Evolutionary conservation across 306 rosid genomes (phyloP).

Genomic region (Cucurbita moschata): DNA sequence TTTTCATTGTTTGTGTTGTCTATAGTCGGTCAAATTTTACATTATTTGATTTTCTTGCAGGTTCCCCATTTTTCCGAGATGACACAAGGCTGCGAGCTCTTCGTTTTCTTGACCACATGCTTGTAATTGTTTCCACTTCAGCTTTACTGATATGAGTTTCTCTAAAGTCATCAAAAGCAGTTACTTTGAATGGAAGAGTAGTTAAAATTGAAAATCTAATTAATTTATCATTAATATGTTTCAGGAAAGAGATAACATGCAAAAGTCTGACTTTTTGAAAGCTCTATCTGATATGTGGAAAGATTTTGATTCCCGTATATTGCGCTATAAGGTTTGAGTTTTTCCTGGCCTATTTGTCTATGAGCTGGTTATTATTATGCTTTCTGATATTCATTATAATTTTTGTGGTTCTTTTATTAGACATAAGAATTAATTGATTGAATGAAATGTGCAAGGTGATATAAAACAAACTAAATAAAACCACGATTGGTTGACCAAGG

Average conservation of each 20-base stretch:
- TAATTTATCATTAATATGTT: slow-evolving; percentile 15
- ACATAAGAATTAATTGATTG: background rate
- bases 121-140: slow-evolving; percentile 47
- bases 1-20: background rate
- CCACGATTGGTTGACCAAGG: background rate
- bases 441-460: background rate
- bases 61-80: slow-evolving; percentile 76
- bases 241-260: slow-evolving; percentile 99
- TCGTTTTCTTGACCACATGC: slow-evolving; percentile 98
- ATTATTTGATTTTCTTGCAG: slow-evolving; percentile 32
- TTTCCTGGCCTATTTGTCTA: slow-evolving; percentile 4
- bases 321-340: slow-evolving; percentile 82
- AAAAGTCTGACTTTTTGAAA: slow-evolving; percentile 90
- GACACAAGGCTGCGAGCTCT: slow-evolving; percentile 98
- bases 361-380: background rate
- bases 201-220: background rate
- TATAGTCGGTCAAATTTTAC: slow-evolving; percentile 3
- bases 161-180: slow-evolving; percentile 3
- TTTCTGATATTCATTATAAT: background rate
- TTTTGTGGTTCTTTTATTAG: background rate
- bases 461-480: background rate
- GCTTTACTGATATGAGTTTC: slow-evolving; percentile 13
- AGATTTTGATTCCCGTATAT: slow-evolving; percentile 92
- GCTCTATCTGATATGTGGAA: slow-evolving; percentile 98
- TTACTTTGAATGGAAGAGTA: background rate